Percentiles rank a stretch among this genome's conserved stretches.
Conservation (phyloP, 176 grass and related monocot species). For the Pharus latifolius region DNA sequence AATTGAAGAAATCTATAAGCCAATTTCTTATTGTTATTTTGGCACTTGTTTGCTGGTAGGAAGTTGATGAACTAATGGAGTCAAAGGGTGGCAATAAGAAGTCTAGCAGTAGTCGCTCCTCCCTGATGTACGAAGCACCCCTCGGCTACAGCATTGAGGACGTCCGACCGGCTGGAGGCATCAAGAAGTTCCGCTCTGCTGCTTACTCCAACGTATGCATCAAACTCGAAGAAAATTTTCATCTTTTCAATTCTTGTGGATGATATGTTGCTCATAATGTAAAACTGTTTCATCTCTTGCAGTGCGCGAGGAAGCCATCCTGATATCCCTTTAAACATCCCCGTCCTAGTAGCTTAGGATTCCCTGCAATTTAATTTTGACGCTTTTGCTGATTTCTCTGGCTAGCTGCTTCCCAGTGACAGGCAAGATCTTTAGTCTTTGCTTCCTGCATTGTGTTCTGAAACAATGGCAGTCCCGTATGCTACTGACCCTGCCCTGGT, state of each 20-base stretch:
- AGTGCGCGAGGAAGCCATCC: constrained; percentile 62
- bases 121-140: constrained; percentile 65
- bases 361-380: background rate
- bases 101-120: constrained; percentile 64
- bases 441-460: background rate
- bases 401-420: constrained; percentile 35
- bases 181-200: constrained; percentile 69
- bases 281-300: constrained; percentile 7
- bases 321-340: constrained; percentile 11
- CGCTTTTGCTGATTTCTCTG: constrained; percentile 13
- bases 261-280: constrained; percentile 11
- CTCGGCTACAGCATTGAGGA: constrained; percentile 74
- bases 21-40: background rate
- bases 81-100: constrained; percentile 60
- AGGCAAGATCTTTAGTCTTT: background rate
- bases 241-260: background rate
- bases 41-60: background rate
- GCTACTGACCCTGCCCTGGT: background rate
- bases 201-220: constrained; percentile 62
- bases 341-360: constrained; percentile 15
- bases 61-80: constrained; percentile 62
- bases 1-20: background rate
- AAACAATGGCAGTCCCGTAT: constrained; percentile 33
- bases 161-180: constrained; percentile 51
- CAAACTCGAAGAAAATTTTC: background rate